A percentile compares a stretch with the other conserved stretches of the same genome.
These are phyloP conservation scores for Tulasnella sp. DNA, from an alignment of 768 basidiomycete species.

Conservation along the genomic window DNA sequence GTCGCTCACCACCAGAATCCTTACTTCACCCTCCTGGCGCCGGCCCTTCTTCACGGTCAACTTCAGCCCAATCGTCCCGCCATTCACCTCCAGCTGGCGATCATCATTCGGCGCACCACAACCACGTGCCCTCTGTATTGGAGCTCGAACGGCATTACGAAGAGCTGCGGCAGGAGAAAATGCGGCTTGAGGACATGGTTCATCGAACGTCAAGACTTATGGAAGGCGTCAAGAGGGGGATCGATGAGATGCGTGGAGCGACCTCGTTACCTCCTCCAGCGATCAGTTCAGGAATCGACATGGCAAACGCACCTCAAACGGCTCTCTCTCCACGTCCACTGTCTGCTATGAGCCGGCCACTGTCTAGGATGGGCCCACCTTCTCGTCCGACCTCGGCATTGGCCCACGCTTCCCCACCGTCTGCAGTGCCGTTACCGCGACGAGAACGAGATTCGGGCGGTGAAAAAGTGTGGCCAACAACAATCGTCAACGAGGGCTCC, in stretches of 20 bases:
- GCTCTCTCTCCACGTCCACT: not conserved
- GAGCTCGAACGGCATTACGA: conserved; percentile 72
- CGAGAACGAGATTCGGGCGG: conserved; percentile 4
- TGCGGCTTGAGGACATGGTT: conserved; percentile 66
- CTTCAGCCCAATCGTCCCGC: conserved; percentile 16
- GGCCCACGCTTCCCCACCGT: not conserved
- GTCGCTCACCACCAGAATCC: conserved; percentile 9
- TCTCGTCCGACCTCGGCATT: conserved; percentile 16
- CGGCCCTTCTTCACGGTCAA: conserved; percentile 9
- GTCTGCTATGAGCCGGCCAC: conserved; percentile 1
- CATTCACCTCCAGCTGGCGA: conserved; percentile 16
- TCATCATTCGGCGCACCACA: not conserved
- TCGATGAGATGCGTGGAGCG: conserved; percentile 64
- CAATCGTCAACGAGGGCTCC: conserved; percentile 2
- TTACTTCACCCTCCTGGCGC: not conserved
- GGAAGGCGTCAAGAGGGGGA: conserved; percentile 62
- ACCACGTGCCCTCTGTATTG: conserved; percentile 43
- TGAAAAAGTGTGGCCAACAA: conserved; percentile 18
- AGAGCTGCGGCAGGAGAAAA: conserved; percentile 59
- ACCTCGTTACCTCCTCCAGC: conserved; percentile 11
- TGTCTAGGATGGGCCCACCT: conserved; percentile 18
- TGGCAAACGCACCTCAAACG: conserved; percentile 2
- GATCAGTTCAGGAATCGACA: not conserved
- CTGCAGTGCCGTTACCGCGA: conserved; percentile 14
- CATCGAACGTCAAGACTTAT: conserved; percentile 71